Evolutionary conservation across 2,329 filamentous ascomycete genomes (phyloP).

Genomic region (Alternaria triticimaculans): DNA sequence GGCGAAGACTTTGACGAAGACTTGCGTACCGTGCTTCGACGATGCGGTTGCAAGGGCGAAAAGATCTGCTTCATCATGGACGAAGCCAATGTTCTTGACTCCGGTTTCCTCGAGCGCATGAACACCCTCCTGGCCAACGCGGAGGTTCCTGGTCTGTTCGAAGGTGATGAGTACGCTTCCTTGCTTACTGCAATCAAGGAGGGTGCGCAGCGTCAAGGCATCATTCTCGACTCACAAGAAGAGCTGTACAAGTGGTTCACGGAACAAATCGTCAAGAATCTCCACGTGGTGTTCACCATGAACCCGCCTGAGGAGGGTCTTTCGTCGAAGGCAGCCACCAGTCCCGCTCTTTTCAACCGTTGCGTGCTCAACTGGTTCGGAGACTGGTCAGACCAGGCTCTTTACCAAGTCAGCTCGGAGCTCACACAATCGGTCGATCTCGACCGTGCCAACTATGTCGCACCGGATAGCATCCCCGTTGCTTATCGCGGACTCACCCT

Average conservation of each 20-base stretch:
- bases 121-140: constrained; percentile 98
- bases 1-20: constrained; percentile 99
- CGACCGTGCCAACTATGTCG: constrained; percentile 82
- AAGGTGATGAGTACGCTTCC: constrained; percentile 98
- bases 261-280: constrained; percentile 97
- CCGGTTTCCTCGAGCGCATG: constrained; percentile 98
- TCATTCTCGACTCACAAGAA: constrained; percentile 95
- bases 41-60: constrained; percentile 96
- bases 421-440: constrained; percentile 96
- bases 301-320: constrained; percentile 96
- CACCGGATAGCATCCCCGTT: constrained; percentile 90
- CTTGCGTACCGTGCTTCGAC: constrained; percentile 87
- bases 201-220: constrained; percentile 92
- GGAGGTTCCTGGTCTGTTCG: constrained; percentile 98
- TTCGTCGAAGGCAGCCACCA: constrained; percentile 95
- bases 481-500: constrained; percentile 85
- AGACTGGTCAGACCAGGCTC: constrained; percentile 98
- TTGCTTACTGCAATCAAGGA: constrained; percentile 99
- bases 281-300: constrained; percentile 99
- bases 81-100: constrained; percentile 97
- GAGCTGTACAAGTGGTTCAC: constrained; percentile 99
- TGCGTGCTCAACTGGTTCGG: constrained; percentile 99
- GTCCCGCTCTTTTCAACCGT: constrained; percentile 97
- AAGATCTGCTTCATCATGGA: constrained; percentile 99
- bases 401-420: constrained; percentile 97